These are phyloP conservation scores for Phytophthora foliorum DNA, from an alignment of 352 stramenopile genomes.

Conservation along the genomic window DNA sequence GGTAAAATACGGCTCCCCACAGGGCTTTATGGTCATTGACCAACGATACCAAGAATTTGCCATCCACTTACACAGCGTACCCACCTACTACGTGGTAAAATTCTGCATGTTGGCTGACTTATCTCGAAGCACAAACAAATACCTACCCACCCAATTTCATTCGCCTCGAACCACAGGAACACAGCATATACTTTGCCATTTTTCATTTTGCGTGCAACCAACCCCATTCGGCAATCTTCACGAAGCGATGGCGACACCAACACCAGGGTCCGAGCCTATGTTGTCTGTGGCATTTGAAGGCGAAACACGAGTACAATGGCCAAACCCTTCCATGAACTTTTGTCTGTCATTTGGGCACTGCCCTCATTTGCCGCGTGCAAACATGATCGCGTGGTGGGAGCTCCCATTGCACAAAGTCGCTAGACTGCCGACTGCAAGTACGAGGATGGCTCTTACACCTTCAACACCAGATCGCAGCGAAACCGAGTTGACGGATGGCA, in stretches of 20 bases:
- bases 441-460: background rate
- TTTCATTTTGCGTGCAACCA: background rate
- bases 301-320: background rate
- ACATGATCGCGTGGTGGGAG: conserved; percentile 7
- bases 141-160: too few species aligned
- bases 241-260: background rate
- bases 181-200: background rate
- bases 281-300: background rate
- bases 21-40: too few species aligned
- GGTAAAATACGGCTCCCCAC: too few species aligned
- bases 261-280: background rate
- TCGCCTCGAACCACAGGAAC: background rate
- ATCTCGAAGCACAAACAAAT: background rate
- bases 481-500: conserved; percentile 1
- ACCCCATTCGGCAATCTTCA: background rate
- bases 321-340: background rate
- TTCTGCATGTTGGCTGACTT: background rate
- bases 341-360: background rate
- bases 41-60: background rate
- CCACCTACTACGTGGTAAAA: background rate
- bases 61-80: background rate
- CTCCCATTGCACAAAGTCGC: conserved; percentile 1
- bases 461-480: background rate
- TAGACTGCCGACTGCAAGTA: conserved; percentile 4
- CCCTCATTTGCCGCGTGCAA: background rate